These are phyloP conservation scores for Stenogyne calaminthoides DNA, from an alignment of 305 asterid genomes.

Conservation along the genomic window DNA sequence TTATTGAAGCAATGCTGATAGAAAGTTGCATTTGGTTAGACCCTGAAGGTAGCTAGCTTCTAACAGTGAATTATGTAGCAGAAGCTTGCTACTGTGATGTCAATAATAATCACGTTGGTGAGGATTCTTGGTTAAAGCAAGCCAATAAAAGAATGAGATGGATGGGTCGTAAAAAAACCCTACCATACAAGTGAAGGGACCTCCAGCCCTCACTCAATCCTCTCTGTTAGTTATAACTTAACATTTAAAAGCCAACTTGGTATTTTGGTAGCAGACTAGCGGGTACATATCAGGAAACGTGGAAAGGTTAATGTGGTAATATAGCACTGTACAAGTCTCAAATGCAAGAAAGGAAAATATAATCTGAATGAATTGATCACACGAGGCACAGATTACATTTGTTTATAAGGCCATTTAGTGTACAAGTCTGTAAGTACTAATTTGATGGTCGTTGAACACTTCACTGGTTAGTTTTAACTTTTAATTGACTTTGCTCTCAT, in stretches of 20 bases:
- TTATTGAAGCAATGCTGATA: neutral
- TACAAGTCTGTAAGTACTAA: neutral
- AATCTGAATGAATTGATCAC: constrained; percentile 5
- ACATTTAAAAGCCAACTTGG: neutral
- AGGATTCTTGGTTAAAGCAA: neutral
- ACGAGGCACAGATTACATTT: neutral
- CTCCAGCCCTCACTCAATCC: neutral
- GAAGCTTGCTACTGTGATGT: neutral
- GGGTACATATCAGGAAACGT: neutral
- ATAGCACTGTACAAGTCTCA: neutral
- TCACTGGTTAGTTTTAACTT: constrained; percentile 8
- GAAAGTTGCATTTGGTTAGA: neutral
- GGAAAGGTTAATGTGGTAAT: neutral
- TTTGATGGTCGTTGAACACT: neutral
- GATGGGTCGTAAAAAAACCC: neutral
- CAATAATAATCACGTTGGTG: neutral
- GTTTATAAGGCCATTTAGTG: neutral
- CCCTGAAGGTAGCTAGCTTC: neutral
- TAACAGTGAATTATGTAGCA: neutral
- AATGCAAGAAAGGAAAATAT: constrained; percentile 5
- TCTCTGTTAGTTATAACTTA: constrained; percentile 5
- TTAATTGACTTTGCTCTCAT: neutral
- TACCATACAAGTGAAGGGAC: constrained; percentile 18
- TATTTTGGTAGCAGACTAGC: neutral
- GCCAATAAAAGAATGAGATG: neutral